Evolutionary conservation across 345 rosid species (phyloP), one percentile per base, ranked within the genome.

Genomic region (Murraya koenigii): DNA sequence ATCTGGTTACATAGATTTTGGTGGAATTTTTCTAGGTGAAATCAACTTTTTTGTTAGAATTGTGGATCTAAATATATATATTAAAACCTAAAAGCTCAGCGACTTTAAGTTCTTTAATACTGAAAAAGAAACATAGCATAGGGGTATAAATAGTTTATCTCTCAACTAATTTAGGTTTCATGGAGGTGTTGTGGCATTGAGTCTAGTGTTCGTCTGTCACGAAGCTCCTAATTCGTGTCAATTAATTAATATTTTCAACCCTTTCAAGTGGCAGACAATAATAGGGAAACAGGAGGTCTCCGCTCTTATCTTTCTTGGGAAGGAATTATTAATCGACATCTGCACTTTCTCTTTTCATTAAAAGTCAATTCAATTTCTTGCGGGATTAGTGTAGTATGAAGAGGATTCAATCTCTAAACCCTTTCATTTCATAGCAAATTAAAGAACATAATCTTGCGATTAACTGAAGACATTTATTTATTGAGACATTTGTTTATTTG

Each of bases 261-360:
- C 39, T 30, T 56, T 72, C 25, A 36, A 72, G 52, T 58, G 75
- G 66, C 75, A 35, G 75, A 72, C 75, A 58, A 55, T n/a, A n/a
- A 72, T 55, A 38, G 75, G 64, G 49, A 14, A 33, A 4, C 13
- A 72, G 1, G 19, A 72, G 35, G 44, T 15, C 13, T 54, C 39
- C 3, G 35, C 28, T 22, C 58, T 5, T 72, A 3, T 44, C 52
- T 56, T 55, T 11, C 33, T 32, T 19, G 41, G 49, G 15, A 15
- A 4, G 41, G 26, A 19, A 35, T 25, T 41, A 5, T 15, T 23
- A 39, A 13, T 68, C 3, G 66, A 3, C 38, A 32, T 30, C 35
- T 15, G 36, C 33, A 30, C 15, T 14, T 62, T 62, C 30, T 7
- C 15, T 62, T 62, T 62, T 62, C 49, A 13, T 1, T 0, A 28